Evolutionary conservation across 768 basidiomycete species (phyloP).

Genomic region (Candolleomyces eurysporus): DNA sequence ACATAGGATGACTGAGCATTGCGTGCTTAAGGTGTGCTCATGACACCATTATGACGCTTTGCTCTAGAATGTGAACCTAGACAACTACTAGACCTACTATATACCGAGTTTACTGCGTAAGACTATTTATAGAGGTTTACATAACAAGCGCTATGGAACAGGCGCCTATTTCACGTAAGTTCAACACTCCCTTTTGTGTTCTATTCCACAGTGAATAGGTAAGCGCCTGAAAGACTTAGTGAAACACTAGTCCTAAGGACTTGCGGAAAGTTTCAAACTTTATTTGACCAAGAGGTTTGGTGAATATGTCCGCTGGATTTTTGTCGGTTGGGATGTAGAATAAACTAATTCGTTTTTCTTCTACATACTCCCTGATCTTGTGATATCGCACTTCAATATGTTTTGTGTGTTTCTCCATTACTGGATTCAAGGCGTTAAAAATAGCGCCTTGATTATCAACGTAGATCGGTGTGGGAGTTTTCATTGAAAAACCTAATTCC

Average conservation of each 20-base stretch:
- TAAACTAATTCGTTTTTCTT: conserved; percentile 14
- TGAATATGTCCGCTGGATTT: conserved; percentile 38
- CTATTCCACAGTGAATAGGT: not conserved
- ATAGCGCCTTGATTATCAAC: conserved; percentile 14
- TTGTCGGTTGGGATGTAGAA: conserved; percentile 23
- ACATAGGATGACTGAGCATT: too few species aligned
- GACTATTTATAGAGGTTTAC: too few species aligned
- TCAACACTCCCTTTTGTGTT: conserved; percentile 1
- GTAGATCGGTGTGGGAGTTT: not conserved
- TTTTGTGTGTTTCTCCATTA: conserved; percentile 19
- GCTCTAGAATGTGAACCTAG: too few species aligned
- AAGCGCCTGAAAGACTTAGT: not conserved
- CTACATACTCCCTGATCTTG: conserved; percentile 22
- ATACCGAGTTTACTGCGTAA: too few species aligned
- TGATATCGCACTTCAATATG: conserved; percentile 28
- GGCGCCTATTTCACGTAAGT: not conserved
- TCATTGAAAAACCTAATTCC: conserved; percentile 1
- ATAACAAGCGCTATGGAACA: too few species aligned
- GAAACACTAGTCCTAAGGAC: not conserved
- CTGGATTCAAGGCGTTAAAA: conserved; percentile 10
- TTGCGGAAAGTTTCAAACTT: conserved; percentile 6
- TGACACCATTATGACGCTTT: too few species aligned
- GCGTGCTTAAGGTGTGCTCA: too few species aligned
- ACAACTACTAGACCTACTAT: too few species aligned
- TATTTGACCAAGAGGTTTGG: conserved; percentile 22